Base-by-base conservation (phyloP, 306 rosid species). In the Glycyrrhiza uralensis region DNA sequence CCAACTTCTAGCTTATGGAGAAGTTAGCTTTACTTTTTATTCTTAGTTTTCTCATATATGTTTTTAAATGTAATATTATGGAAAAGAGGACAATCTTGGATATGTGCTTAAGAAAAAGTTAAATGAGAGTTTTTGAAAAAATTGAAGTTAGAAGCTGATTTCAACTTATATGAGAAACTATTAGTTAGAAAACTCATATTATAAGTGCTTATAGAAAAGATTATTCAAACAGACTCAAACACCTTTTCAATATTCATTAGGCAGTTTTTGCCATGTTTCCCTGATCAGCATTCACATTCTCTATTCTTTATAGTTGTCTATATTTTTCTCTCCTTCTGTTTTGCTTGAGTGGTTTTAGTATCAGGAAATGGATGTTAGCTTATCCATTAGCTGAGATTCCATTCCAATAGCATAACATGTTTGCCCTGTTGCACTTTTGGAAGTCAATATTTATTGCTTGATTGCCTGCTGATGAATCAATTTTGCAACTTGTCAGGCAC, bases 401-500 rank as follows among this genome's bases (percentile, higher is more conserved):
- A 45, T 42, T 46, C 33, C 38, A 18, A 26, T 28, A 9, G 38
- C 47, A 55, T 45, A 19, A 39, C 23, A 11, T 68, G 58, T 62
- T 28, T 78, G 8, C 57, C 39, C 15, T 64, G 49, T 33, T 30
- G 19, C 50, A 1, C 47, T 69, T 29, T 50, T 36, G 72, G 32
- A 55, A 15, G 39, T 56, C 47, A 10, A 49, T 55, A 26, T 60
- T 38, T 35, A 55, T 41, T 72, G 45, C 66, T 29, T 6, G 72
- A 33, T 33, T 50, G 17, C 71, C 15, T 38, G 38, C 84, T 79
- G 38, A 80, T 67, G 47, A 47, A 18, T 64, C n/a, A 33, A 41
- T 28, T 80, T 49, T 67, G 18, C 68, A 26, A 84, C 74, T 70
- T 74, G 44, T 49, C 87, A 91, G 97, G 98, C 94, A 1, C 97